Percentiles rank a stretch among this genome's conserved stretches.
These are phyloP conservation scores for Cichorium intybus DNA, from an alignment of 140 eudicot species.

Conservation along the genomic window DNA sequence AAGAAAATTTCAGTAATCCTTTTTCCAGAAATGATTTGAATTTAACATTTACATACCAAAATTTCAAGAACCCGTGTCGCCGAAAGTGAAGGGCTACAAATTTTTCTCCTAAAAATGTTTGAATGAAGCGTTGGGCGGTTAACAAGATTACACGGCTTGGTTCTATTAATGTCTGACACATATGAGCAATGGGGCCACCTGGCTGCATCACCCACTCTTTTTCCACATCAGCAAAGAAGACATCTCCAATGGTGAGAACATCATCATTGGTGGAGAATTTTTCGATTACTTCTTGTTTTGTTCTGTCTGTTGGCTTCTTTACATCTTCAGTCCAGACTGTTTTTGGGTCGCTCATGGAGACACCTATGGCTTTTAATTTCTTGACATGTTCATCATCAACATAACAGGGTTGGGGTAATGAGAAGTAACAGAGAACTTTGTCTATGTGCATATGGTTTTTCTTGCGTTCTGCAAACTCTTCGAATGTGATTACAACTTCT, in stretches of 20 bases:
- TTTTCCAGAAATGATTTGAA: too few species aligned
- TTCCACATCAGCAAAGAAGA: constrained; percentile 95
- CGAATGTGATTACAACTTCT: constrained; percentile 76
- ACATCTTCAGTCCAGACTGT: constrained; percentile 91
- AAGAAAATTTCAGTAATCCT: too few species aligned
- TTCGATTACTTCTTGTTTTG: constrained; percentile 49
- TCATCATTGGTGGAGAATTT: constrained; percentile 68
- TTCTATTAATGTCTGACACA: constrained; percentile 80
- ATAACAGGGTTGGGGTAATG: constrained; percentile 70
- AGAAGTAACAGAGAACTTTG: constrained; percentile 80
- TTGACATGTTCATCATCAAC: constrained; percentile 82
- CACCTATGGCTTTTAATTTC: constrained; percentile 73
- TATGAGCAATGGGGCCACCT: constrained; percentile 93
- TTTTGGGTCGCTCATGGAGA: constrained; percentile 57
- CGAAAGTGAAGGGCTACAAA: constrained; percentile 91
- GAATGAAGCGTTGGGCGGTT: constrained; percentile 91
- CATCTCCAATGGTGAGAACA: constrained; percentile 94
- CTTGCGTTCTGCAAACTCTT: constrained; percentile 57
- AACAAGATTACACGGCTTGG: constrained; percentile 81
- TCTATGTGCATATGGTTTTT: constrained; percentile 61
- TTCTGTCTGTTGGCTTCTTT: constrained; percentile 72
- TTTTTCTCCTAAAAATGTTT: constrained; percentile 76
- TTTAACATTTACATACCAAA: constrained; percentile 73
- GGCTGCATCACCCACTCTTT: constrained; percentile 94
- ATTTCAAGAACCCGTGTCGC: constrained; percentile 93